Evolutionary conservation across 1,284 basidiomycete species (phyloP).

Genomic region (Tylopilus sp.): DNA sequence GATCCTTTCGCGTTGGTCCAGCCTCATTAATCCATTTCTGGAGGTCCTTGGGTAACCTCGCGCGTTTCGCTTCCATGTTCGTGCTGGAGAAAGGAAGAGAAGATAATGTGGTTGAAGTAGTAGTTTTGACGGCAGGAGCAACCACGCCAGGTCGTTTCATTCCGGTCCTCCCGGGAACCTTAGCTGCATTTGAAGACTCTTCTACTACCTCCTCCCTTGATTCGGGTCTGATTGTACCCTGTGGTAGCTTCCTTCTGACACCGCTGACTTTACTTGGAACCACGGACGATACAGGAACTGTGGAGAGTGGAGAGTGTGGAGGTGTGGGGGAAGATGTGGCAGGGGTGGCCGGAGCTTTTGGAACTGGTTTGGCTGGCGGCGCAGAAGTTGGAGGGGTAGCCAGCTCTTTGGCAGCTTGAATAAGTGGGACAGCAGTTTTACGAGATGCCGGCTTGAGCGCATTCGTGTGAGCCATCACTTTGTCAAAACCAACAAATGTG

Average conservation of each 20-base stretch:
- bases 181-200: conserved; percentile 45
- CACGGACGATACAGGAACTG: conserved; percentile 32
- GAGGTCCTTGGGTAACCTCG: conserved; percentile 77
- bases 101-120: conserved; percentile 32
- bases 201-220: conserved; percentile 56
- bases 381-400: conserved; percentile 30
- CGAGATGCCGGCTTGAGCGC: conserved; percentile 92
- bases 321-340: conserved; percentile 24
- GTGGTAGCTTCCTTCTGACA: conserved; percentile 72
- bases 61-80: conserved; percentile 72
- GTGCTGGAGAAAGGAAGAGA: conserved; percentile 65
- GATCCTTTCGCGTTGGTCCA: conserved; percentile 80
- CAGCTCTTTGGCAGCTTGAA: conserved; percentile 70
- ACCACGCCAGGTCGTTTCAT: conserved; percentile 51
- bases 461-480: conserved; percentile 83
- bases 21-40: conserved; percentile 82
- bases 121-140: conserved; percentile 35
- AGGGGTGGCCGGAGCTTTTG: conserved; percentile 14
- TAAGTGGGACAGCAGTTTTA: conserved; percentile 80
- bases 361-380: conserved; percentile 28
- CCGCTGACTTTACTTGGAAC: conserved; percentile 52
- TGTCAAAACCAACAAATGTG: conserved; percentile 76
- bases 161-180: conserved; percentile 45
- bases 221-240: conserved; percentile 59
- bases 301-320: conserved; percentile 41